phyloP scores from a whole-genome alignment of 129 eudicot genomes.

The Calendula officinalis region DNA sequence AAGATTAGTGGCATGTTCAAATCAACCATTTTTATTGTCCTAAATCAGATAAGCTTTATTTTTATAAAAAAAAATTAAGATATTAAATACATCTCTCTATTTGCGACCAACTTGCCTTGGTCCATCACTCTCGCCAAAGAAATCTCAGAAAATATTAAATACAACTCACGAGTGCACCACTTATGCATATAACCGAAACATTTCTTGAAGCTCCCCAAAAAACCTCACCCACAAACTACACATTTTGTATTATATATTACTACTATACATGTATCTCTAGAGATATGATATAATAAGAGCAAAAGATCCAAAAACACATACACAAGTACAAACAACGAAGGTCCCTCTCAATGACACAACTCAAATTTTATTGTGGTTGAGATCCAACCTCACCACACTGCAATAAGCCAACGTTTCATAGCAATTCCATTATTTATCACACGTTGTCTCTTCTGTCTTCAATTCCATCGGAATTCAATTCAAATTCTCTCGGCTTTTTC shows the following conservation, averaged over 20 bases:
- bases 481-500: neutral
- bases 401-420: constrained; percentile 30
- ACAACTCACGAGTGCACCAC: constrained; percentile 58
- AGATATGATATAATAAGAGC: constrained; percentile 20
- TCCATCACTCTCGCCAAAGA: constrained; percentile 20
- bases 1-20: too few species aligned
- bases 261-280: neutral
- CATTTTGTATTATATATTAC: constrained; percentile 15
- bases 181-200: constrained; percentile 21
- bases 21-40: too few species aligned
- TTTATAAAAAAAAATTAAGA: neutral
- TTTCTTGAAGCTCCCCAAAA: constrained; percentile 44
- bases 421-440: constrained; percentile 18
- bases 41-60: too few species aligned
- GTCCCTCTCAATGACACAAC: constrained; percentile 29
- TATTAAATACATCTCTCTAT: neutral
- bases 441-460: constrained; percentile 18
- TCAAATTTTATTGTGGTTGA: constrained; percentile 64
- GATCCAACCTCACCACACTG: constrained; percentile 43
- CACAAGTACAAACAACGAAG: constrained; percentile 47
- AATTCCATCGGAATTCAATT: constrained; percentile 6
- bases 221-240: constrained; percentile 56
- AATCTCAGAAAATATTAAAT: constrained; percentile 20
- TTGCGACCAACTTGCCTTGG: constrained; percentile 17
- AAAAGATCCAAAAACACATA: constrained; percentile 37